These are phyloP conservation scores for Sclerotinia spermophila DNA, from an alignment of 2,329 filamentous ascomycete species.

Conservation along the genomic window DNA sequence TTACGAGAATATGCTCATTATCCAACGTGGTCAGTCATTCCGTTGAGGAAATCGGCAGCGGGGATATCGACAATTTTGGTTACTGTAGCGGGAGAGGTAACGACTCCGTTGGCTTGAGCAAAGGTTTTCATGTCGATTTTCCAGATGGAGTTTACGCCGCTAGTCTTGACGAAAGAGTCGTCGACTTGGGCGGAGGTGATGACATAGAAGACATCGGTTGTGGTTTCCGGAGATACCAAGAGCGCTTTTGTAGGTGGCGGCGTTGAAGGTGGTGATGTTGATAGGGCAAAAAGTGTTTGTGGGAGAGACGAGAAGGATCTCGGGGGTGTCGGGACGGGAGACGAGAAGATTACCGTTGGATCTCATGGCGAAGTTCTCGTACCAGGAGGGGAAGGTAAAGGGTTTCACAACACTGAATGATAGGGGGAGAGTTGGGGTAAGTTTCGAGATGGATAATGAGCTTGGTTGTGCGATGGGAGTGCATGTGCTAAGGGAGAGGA, in stretches of 20 bases:
- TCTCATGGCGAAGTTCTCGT: slow-evolving; percentile 40
- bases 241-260: slow-evolving; percentile 33
- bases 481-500: slow-evolving; percentile 4
- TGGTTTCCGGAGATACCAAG: slow-evolving; percentile 40
- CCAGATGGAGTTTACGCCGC: slow-evolving; percentile 28
- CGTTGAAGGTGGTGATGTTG: slow-evolving; percentile 34
- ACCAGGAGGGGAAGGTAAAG: slow-evolving; percentile 22
- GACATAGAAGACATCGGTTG: slow-evolving; percentile 36
- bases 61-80: slow-evolving; percentile 22
- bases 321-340: slow-evolving; percentile 34
- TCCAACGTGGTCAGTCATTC: slow-evolving; percentile 29
- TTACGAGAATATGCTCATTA: slow-evolving; percentile 26
- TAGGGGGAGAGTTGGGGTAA: slow-evolving; percentile 16
- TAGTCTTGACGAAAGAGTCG: slow-evolving; percentile 30
- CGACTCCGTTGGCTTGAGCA: neutral
- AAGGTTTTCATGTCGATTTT: slow-evolving; percentile 29
- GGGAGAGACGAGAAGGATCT: slow-evolving; percentile 39
- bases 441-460: neutral
- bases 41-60: slow-evolving; percentile 30
- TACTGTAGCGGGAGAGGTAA: slow-evolving; percentile 9
- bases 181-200: slow-evolving; percentile 33
- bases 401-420: slow-evolving; percentile 18
- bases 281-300: slow-evolving; percentile 17
- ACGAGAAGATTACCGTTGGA: slow-evolving; percentile 40
- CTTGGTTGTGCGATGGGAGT: neutral